Base-by-base conservation (phyloP, 768 basidiomycete species). In the Mycena alexandri region DNA sequence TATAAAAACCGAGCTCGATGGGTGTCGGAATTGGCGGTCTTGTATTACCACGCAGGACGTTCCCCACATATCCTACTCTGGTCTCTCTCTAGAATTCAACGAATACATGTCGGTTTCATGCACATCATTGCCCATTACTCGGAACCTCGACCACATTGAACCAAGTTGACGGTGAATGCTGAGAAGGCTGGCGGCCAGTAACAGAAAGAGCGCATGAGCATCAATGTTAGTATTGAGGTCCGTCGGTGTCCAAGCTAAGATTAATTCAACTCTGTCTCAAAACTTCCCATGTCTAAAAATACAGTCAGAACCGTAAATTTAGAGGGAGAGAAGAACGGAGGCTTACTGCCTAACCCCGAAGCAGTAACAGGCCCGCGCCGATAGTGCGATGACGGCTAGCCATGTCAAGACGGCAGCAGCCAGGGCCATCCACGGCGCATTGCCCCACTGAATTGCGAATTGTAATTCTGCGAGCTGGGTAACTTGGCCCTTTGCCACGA, bases 381-480 rank as follows among this genome's bases (percentile, higher is more conserved):
- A 87, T 52, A 93, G 79, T n/a, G 87, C 72, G 34, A 91, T 74
- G 41, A 92, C 84, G 0, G 86, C 86, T 3, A 85, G 48, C 90
- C 91, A 93, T 2, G 86, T 83, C 69, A 87, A 75, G 12, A 86
- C 68, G 58, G 87, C 77, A 17, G 86, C 88, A 5, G 73, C 81
- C 46, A 93, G 71, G n/a, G 87, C 83, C 86, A 94, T 86, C 92
- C 92, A 93, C 10, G 90, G 85, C 11, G 77, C 91, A 67, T 89
- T 88, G n/a, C 93, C 91, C 76, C 86, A 91, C 14, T 76, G 66
- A 11, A 90, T 83, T 0, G 71, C 76, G 29, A 93, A 81, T 50
- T 77, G 68, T 51, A 83, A 78, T 10, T 76, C 79, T 0, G 48
- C 42, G 16, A 86, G 36, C 14, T 76, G 72, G 33, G 78, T 41